phyloP scores from a whole-genome alignment of 2,329 filamentous ascomycete species.

The Teratosphaeria epicoccoides region DNA sequence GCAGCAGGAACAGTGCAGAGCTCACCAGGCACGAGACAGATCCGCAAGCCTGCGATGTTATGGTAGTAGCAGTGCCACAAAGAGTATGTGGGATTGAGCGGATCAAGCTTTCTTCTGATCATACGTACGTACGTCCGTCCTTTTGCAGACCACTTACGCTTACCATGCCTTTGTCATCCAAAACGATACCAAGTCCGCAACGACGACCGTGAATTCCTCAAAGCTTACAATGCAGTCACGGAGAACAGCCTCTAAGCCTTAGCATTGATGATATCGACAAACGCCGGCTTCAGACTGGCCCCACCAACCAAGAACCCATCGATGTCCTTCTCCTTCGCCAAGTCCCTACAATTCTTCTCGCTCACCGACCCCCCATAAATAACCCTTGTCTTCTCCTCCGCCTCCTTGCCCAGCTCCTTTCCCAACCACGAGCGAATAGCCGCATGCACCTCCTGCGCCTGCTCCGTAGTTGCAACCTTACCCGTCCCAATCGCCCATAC shows the following conservation, averaged over 20 bases:
- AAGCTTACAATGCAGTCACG: no score
- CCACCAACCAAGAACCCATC: conserved; percentile 97
- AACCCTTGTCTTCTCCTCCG: conserved; percentile 78
- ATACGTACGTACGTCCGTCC: no score
- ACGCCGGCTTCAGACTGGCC: conserved; percentile 92
- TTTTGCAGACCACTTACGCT: no score
- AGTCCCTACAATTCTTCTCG: conserved; percentile 95
- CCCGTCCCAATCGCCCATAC: conserved; percentile 93
- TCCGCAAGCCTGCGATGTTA: no score
- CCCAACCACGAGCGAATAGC: conserved; percentile 81
- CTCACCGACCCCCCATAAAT: conserved; percentile 94
- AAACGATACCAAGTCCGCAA: no score
- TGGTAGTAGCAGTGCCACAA: no score
- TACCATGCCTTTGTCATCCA: no score
- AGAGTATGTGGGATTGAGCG: no score
- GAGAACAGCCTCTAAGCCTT: conserved; percentile 30
- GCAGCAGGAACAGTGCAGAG: no score
- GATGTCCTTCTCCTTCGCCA: conserved; percentile 87
- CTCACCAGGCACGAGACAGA: no score
- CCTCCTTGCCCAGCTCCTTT: conserved; percentile 63
- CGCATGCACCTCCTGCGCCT: conserved; percentile 89
- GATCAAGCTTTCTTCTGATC: no score
- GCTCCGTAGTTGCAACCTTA: conserved; percentile 78
- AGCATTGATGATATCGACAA: conserved; percentile 61
- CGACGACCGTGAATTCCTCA: no score